phyloP scores from a whole-genome alignment of 2,329 filamentous ascomycete genomes.

The Stachybotrys elegans region DNA sequence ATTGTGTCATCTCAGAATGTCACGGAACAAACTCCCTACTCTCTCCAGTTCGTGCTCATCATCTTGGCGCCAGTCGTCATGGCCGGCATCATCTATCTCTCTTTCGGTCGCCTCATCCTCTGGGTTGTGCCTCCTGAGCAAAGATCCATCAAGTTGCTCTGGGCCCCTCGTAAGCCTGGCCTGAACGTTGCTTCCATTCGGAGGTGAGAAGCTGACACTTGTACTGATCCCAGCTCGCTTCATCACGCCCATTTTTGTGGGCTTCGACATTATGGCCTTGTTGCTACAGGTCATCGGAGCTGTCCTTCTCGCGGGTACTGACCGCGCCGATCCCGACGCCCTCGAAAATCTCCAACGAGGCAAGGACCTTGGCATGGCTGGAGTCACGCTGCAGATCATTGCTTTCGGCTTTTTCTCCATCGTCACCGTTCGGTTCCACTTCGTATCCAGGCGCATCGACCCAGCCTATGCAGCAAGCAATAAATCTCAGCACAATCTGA shows the following conservation, averaged over 20 bases:
- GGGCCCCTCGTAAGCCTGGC: conserved; percentile 14
- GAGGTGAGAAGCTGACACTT: neutral
- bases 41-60: conserved; percentile 15
- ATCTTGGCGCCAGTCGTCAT: conserved; percentile 17
- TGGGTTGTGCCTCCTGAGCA: conserved; percentile 16
- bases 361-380: conserved; percentile 13
- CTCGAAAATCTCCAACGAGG: conserved; percentile 16
- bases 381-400: conserved; percentile 31
- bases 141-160: conserved; percentile 12
- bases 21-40: no score
- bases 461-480: no score
- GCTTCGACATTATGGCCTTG: conserved; percentile 31
- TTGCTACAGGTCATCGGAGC: conserved; percentile 32
- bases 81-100: conserved; percentile 18
- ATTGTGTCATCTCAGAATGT: no score
- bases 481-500: no score
- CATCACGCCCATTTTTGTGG: conserved; percentile 34
- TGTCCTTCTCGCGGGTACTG: conserved; percentile 32
- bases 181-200: neutral
- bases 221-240: conserved; percentile 10
- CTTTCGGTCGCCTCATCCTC: conserved; percentile 16
- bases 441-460: conserved; percentile 24
- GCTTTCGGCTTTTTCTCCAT: conserved; percentile 42
- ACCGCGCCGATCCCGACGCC: conserved; percentile 23
- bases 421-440: conserved; percentile 40